phyloP scores from a whole-genome alignment of 768 basidiomycete genomes.

The Boletellus sp. region DNA sequence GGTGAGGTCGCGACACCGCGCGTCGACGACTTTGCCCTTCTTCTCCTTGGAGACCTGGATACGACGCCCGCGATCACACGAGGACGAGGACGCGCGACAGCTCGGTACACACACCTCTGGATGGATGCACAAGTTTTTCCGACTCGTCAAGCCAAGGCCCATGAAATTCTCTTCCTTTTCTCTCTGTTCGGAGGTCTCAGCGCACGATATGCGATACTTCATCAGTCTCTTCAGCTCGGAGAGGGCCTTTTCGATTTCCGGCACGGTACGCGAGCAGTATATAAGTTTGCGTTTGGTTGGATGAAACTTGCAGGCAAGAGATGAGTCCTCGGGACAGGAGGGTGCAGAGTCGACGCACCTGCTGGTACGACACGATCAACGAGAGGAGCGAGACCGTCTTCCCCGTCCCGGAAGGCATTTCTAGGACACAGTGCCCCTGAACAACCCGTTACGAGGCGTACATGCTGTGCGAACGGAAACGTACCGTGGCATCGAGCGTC shows the following conservation, averaged over 20 bases:
- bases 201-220: slow-evolving; percentile 73
- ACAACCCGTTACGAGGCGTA: slow-evolving; percentile 3
- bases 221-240: slow-evolving; percentile 92
- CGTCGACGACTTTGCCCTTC: slow-evolving; percentile 97
- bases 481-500: slow-evolving; percentile 89
- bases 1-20: slow-evolving; percentile 93
- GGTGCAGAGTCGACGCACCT: slow-evolving; percentile 44
- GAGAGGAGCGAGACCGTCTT: slow-evolving; percentile 97
- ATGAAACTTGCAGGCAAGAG: slow-evolving; percentile 63
- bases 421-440: slow-evolving; percentile 97
- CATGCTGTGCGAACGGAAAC: slow-evolving; percentile 10
- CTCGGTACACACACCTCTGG: slow-evolving; percentile 66
- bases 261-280: slow-evolving; percentile 98
- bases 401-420: slow-evolving; percentile 99
- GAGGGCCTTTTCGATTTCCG: slow-evolving; percentile 98
- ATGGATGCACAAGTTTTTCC: slow-evolving; percentile 95
- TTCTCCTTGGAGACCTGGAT: slow-evolving; percentile 91
- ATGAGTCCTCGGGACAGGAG: not conserved
- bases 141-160: slow-evolving; percentile 89
- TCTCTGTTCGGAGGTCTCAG: slow-evolving; percentile 70
- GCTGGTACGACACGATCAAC: slow-evolving; percentile 96
- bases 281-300: slow-evolving; percentile 91
- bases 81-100: not conserved
- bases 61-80: not conserved
- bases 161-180: slow-evolving; percentile 79